A percentile compares a stretch with the other conserved stretches of the same genome.
These are phyloP conservation scores for Rhizoclosmatium sp. DNA, from an alignment of 192 early-diverging fungal species.

Conservation along the genomic window DNA sequence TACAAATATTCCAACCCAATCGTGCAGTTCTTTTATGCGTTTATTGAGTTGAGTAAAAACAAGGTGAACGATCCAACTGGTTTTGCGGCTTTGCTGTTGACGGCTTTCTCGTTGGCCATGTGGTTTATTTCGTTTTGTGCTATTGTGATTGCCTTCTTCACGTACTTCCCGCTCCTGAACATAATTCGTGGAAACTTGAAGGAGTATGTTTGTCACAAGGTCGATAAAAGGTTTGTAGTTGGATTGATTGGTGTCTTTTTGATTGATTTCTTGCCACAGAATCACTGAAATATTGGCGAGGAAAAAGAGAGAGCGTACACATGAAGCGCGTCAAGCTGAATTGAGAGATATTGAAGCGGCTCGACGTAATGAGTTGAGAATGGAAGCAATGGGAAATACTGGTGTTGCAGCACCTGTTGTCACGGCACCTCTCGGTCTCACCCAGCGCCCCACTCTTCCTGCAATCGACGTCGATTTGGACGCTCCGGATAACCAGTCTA, in stretches of 20 bases:
- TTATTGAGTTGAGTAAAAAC: not conserved
- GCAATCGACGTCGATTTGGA: conserved; percentile 34
- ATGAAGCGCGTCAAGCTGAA: conserved; percentile 55
- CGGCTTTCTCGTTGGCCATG: conserved; percentile 70
- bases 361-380: not conserved
- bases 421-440: conserved; percentile 24
- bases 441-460: conserved; percentile 29
- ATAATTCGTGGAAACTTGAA: conserved; percentile 87
- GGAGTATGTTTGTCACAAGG: conserved; percentile 88
- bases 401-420: not conserved
- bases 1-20: conserved; percentile 13
- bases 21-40: conserved; percentile 8
- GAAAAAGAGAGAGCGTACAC: conserved; percentile 58
- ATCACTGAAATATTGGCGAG: conserved; percentile 67
- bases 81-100: conserved; percentile 29
- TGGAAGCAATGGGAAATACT: not conserved
- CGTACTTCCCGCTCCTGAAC: conserved; percentile 82
- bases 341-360: conserved; percentile 45
- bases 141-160: conserved; percentile 61
- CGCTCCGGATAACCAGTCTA: not conserved
- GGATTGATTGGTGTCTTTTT: not conserved
- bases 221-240: conserved; percentile 80
- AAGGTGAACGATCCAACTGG: not conserved
- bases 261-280: conserved; percentile 29
- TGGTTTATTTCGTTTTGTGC: conserved; percentile 61